A percentile compares a stretch with the other conserved stretches of the same genome.
phyloP scores from a whole-genome alignment of 768 basidiomycete species.

The Xanthoconium stramineum region DNA sequence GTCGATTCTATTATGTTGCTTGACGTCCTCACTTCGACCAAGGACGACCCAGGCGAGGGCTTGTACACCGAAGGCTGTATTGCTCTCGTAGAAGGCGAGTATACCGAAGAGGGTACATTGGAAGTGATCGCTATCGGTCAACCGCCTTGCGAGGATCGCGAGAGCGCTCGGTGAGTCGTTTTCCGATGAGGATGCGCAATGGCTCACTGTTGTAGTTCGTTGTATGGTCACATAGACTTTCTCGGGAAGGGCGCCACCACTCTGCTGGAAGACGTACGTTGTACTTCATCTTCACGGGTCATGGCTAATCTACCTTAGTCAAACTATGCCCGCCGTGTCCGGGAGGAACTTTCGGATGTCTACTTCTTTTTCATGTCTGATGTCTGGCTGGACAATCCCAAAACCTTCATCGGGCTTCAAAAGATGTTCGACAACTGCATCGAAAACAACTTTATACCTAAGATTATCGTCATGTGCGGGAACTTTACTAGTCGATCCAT shows the following conservation, averaged over 20 bases:
- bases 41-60: constrained; percentile 92
- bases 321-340: constrained; percentile 58
- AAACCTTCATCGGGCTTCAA: constrained; percentile 73
- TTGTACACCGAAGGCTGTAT: constrained; percentile 96
- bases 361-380: constrained; percentile 95
- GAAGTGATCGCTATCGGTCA: constrained; percentile 94
- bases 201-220: constrained; percentile 52
- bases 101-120: constrained; percentile 86
- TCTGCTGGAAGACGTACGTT: constrained; percentile 80
- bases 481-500: constrained; percentile 89
- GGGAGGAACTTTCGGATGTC: constrained; percentile 68
- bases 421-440: constrained; percentile 89
- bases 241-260: constrained; percentile 93
- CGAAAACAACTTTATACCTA: constrained; percentile 83
- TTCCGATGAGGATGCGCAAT: not conserved
- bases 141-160: constrained; percentile 91
- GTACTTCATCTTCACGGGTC: not conserved
- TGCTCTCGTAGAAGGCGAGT: constrained; percentile 93
- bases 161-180: constrained; percentile 65
- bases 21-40: constrained; percentile 16
- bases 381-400: constrained; percentile 90
- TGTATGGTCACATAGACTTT: constrained; percentile 97
- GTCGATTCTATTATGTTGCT: not conserved
- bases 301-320: constrained; percentile 38
- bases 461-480: constrained; percentile 88